Base-by-base conservation (phyloP, 257 asterid species). In the Petunia secreta region DNA sequence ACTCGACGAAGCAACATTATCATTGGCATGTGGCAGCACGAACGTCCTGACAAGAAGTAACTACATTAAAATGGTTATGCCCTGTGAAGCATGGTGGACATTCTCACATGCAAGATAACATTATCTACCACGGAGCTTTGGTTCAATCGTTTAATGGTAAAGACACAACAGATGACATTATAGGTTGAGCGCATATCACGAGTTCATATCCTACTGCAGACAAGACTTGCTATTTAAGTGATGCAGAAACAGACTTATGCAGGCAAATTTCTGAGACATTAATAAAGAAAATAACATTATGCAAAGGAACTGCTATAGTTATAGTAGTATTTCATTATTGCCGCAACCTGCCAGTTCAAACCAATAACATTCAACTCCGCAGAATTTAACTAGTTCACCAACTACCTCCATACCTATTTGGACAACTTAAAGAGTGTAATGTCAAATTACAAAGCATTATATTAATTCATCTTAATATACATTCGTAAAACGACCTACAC, bases 401-500 rank as follows among this genome's bases (percentile, higher is more conserved):
- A n/a, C 65, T 39, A 7, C 25, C 9, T 58, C 4, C 14, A 1
- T 6, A 60, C 65, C 13, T 7, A 34, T 34, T 62, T 62, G 40
- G 66, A 8, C 40, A 60, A 60, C 40, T 3, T 34, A 60, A 36
- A 62, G 39, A 62, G 40, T 8, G 6, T 2, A 34, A 62, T 60
- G 41, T 10, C 16, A 48, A 48, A 8, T 25, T 25, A 11, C 46
- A 11, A 25, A 69, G n/a, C 77, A 58, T n/a, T 25, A 71, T 25
- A 48, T 46, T 34, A 48, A 71, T 71, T 71, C 60, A 46, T 46
- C 41, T 48, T 71, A 48, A 50, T 50, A 71, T 71, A 71, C 77
- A 71, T 71, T 71, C 6, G 44, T 37, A 71, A 37, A 71, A 71
- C 3, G 44, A 71, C 77, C 25, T 34, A 43, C 77, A 48, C 58